Base-by-base conservation (phyloP, 148 eudicot genomes). In the Amaranthus hypochondriacus region DNA sequence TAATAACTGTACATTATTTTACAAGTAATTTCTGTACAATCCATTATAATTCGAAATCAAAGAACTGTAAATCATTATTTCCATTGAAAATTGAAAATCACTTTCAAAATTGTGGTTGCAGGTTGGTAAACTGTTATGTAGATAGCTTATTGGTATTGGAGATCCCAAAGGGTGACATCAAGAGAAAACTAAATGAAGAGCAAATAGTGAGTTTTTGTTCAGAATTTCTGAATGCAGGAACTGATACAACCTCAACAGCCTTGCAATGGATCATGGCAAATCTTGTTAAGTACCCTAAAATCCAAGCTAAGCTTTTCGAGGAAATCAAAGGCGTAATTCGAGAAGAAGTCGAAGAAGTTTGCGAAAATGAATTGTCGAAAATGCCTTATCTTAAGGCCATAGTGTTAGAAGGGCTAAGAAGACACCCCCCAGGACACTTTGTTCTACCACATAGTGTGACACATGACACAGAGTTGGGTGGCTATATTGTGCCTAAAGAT, bases 211-310 rank as follows among this genome's bases (percentile, higher is more conserved):
- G 67, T 12, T 15, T 52, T n/a, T 87, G 91, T 68, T 56, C 78
- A 3, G 88, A 90, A 52, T 87, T 90, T 76, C 88, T 90, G 3
- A 82, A 76, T 28, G 93, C 77, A 0, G 93, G 96, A 43, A 89
- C 96, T 0, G 91, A 90, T 70, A 88, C 92, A 4, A 88, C 92
- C 7, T 70, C 87, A 9, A 88, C 89, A 0, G 80, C 91, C 2
- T 75, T 89, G 56, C 91, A 90, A 43, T 89, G 89, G 90, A 84
- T 86, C 66, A 87, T 90, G 89, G 96, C 96, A 13, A 89, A 83
- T 62, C 61, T 90, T 12, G 92, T 88, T 7, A 90, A 83, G 83
- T 59, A 82, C 68, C 89, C 86, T 6, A 44, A 66, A 1, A 71
- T 87, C 9, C 96, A 89, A 56, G 71, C 73, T 2, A 88, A 83